Evolutionary conservation across 257 asterid genomes (phyloP).

Genomic region (Gentiana dahurica): DNA sequence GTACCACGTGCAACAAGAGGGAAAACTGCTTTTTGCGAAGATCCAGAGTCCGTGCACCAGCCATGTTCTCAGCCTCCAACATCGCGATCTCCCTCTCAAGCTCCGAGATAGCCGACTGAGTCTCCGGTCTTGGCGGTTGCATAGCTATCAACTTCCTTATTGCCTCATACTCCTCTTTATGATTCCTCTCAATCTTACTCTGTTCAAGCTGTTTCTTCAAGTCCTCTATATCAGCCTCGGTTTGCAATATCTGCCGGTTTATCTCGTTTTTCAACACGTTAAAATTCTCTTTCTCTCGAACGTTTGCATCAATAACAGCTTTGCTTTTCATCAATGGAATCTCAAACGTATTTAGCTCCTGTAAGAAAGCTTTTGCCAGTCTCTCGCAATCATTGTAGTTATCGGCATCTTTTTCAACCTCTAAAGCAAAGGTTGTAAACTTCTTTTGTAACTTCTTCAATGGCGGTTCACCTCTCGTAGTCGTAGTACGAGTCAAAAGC

Average conservation of each 20-base stretch:
- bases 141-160: constrained; percentile 75
- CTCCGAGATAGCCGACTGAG: constrained; percentile 63
- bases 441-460: constrained; percentile 93
- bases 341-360: constrained; percentile 82
- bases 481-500: constrained; percentile 90
- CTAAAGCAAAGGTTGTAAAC: constrained; percentile 60
- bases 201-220: constrained; percentile 89
- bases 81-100: constrained; percentile 69
- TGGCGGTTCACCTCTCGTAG: constrained; percentile 96
- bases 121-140: constrained; percentile 85
- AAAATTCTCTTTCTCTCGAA: constrained; percentile 87
- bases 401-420: constrained; percentile 70
- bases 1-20: constrained; percentile 89
- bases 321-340: constrained; percentile 82
- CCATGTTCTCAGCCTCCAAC: constrained; percentile 78
- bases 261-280: constrained; percentile 69
- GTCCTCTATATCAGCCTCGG: constrained; percentile 75
- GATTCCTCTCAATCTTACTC: constrained; percentile 94
- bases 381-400: constrained; percentile 73
- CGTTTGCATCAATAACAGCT: constrained; percentile 71
- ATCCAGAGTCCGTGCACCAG: constrained; percentile 78
- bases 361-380: constrained; percentile 76
- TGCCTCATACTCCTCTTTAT: constrained; percentile 93
- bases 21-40: constrained; percentile 94
- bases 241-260: constrained; percentile 67